A percentile compares a stretch with the other conserved stretches of the same genome.
These are phyloP conservation scores for Platanthera zijinensis DNA, from an alignment of 106 monocot genomes.

Conservation along the genomic window DNA sequence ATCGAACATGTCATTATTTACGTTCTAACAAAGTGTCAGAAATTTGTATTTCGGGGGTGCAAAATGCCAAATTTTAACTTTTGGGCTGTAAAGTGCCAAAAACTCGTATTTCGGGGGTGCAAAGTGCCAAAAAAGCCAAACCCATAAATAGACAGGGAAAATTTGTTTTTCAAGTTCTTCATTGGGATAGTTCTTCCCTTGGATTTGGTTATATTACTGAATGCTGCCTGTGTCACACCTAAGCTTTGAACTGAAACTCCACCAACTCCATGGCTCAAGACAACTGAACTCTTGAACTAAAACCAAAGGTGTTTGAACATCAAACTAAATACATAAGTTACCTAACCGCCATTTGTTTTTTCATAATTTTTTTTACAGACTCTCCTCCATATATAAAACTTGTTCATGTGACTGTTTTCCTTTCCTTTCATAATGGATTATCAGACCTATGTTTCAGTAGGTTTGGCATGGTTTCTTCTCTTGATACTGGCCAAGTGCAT, in stretches of 20 bases:
- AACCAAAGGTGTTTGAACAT: neutral
- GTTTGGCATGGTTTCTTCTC: neutral
- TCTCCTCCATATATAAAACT: neutral
- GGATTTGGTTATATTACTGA: neutral
- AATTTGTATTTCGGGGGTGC: neutral
- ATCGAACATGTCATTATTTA: neutral
- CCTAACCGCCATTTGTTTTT: neutral
- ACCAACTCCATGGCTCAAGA: neutral
- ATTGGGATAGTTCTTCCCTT: neutral
- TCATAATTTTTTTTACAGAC: neutral
- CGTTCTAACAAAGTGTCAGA: neutral
- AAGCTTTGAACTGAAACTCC: neutral
- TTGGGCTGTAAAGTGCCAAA: neutral
- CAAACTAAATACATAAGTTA: neutral
- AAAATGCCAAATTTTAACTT: neutral
- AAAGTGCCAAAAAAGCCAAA: neutral
- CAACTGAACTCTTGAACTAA: neutral
- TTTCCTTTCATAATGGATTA: neutral
- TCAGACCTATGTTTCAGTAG: neutral
- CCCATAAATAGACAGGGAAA: neutral
- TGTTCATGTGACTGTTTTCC: neutral
- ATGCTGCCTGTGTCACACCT: neutral
- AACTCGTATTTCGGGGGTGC: neutral
- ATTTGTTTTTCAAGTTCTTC: neutral
- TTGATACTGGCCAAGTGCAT: conserved; percentile 9